Conservation (phyloP, 441 rosid genomes). For the Brassica hybrid region DNA sequence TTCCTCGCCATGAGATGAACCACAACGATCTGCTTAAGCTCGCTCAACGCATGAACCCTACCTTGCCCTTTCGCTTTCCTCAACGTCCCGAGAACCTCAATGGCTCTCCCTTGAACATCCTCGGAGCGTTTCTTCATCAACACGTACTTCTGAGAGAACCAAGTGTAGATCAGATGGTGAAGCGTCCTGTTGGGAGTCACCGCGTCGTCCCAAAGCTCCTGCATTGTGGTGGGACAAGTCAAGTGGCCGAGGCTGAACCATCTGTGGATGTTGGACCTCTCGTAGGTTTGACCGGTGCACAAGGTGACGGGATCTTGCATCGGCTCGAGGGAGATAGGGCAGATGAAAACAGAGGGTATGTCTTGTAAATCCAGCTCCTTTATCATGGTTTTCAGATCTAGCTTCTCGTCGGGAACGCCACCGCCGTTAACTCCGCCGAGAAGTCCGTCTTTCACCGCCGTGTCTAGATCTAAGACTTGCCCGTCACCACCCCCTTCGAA, state of each 20-base stretch:
- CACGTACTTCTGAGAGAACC: conserved; percentile 84
- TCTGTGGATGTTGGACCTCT: conserved; percentile 82
- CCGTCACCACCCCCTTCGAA: conserved; percentile 62
- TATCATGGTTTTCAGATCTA: conserved; percentile 85
- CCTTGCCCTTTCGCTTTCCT: conserved; percentile 88
- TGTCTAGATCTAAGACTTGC: conserved; percentile 84
- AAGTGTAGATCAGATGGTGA: conserved; percentile 74
- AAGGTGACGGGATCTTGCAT: conserved; percentile 95
- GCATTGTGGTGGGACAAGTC: conserved; percentile 98
- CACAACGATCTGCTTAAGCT: conserved; percentile 63
- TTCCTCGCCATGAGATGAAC: conserved; percentile 65
- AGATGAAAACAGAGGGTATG: conserved; percentile 80
- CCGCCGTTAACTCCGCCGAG: conserved; percentile 58
- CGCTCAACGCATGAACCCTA: conserved; percentile 80
- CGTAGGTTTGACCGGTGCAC: conserved; percentile 95
- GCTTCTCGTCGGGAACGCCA: conserved; percentile 52
- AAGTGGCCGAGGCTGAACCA: conserved; percentile 85
- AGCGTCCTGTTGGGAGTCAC: conserved; percentile 87
- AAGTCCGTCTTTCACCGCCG: conserved; percentile 85
- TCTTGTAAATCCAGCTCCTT: conserved; percentile 68
- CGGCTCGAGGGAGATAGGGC: conserved; percentile 92
- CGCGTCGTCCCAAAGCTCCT: conserved; percentile 91
- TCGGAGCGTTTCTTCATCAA: conserved; percentile 85
- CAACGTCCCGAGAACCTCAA: conserved; percentile 66
- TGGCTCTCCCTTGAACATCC: conserved; percentile 82